Evolutionary conservation across 257 asterid species (phyloP), one percentile per base, ranked within the genome.

Genomic region (Lavandula angustifolia): DNA sequence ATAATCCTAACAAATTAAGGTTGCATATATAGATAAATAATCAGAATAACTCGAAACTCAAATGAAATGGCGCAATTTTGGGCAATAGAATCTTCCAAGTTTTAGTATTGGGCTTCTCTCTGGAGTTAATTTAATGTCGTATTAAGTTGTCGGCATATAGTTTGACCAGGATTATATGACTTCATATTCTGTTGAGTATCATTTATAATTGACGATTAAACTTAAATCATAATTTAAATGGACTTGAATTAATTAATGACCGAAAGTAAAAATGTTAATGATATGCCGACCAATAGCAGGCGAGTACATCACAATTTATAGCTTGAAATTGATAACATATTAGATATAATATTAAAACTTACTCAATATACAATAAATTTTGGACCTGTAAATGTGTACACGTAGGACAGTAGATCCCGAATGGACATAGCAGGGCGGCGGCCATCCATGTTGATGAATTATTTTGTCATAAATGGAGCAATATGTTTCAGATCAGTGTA

Each of bases 251-350:
- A 46, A 3, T 49, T 46, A 53, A 33, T 33, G 31, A 13, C 18
- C 3, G 27, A 27, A 6, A 34, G 33, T 37, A 58, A 37, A 16
- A 37, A 7, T n/a, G 16, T 9, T 7, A 12, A 57, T n/a, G 9
- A 37, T 55, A 18, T 12, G 61, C 70, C 52, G 70, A 51, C 53
- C 52, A 51, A 11, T 49, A 12, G 62, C 62, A 38, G 43, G 35
- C 34, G 49, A 33, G 41, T 54, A 6, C 6, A 54, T 54, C 2
- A 35, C 1, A 3, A 35, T 32, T 3, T 4, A 32, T 32, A 32
- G 35, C 35, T 2, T 32, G 4, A 32, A 4, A 32, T 3, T 18
- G 34, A n/a, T 11, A 43, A 6, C 3, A 43, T 43, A 43, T 11
- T 43, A 11, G 5, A 43, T 43, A 43, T 46, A 5, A 2, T 12